Conservation (phyloP, 176 grass and related monocot genomes). For the Zizania latifolia region DNA sequence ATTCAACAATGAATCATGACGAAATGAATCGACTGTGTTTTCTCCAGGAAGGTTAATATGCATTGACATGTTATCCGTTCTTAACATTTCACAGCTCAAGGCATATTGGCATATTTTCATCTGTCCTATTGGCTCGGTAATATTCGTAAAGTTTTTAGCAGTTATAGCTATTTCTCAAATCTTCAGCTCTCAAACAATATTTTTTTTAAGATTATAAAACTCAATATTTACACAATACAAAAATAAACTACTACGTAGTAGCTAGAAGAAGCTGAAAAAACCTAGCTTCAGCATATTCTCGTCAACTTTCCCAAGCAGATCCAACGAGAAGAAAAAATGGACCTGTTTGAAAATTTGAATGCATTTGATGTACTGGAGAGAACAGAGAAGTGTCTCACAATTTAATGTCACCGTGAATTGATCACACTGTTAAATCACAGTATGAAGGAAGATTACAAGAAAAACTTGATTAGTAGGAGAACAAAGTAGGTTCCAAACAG, state of each 20-base stretch:
- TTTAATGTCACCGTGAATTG: not conserved
- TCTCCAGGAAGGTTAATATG: not conserved
- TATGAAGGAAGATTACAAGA: not conserved
- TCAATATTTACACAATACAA: too few relatives aligned
- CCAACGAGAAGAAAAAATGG: not conserved
- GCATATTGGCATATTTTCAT: constrained; percentile 11
- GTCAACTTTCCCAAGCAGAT: too few relatives aligned
- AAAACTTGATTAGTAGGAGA: not conserved
- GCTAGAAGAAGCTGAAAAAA: too few relatives aligned
- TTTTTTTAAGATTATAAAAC: too few relatives aligned
- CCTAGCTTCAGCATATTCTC: too few relatives aligned
- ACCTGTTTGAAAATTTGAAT: not conserved
- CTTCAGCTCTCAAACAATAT: too few relatives aligned
- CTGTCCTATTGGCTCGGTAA: too few relatives aligned
- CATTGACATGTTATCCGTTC: not conserved
- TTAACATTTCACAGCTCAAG: not conserved
- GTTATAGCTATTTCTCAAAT: too few relatives aligned
- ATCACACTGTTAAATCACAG: not conserved
- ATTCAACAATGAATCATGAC: not conserved
- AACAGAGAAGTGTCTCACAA: not conserved
- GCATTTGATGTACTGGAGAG: not conserved
- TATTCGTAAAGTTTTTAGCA: too few relatives aligned
- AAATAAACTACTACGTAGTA: too few relatives aligned
- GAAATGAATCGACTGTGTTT: not conserved
- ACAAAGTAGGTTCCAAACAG: not conserved